Conservation (phyloP, 208 protist species). For the Leishmania aethiopica region DNA sequence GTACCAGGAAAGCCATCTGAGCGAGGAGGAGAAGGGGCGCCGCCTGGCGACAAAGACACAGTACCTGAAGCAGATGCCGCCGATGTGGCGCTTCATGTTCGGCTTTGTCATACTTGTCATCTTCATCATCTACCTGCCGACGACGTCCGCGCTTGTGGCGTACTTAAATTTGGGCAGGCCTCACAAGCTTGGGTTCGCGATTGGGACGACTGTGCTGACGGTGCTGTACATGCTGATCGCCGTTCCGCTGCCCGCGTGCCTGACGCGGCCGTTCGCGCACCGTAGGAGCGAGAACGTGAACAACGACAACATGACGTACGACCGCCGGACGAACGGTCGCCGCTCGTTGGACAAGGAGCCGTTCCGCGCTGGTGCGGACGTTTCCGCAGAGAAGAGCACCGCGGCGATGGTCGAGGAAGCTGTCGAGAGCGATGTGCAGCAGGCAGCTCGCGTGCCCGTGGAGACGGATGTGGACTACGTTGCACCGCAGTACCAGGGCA, state of each 20-base stretch:
- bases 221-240: slow-evolving; percentile 37
- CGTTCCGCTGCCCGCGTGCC: slow-evolving; percentile 30
- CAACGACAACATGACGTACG: not conserved
- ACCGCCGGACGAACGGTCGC: not conserved
- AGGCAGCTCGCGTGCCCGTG: not conserved
- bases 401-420: not conserved
- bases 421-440: not conserved
- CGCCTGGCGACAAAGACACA: slow-evolving; percentile 30
- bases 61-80: slow-evolving; percentile 54
- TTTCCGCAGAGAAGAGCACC: slow-evolving; percentile 1
- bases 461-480: slow-evolving; percentile 62
- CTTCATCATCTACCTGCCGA: slow-evolving; percentile 56
- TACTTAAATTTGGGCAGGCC: slow-evolving; percentile 26
- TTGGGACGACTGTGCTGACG: slow-evolving; percentile 38
- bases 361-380: not conserved
- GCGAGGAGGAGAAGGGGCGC: slow-evolving; percentile 33
- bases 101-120: slow-evolving; percentile 47
- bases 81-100: slow-evolving; percentile 46
- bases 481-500: slow-evolving; percentile 60
- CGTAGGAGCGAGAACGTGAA: slow-evolving; percentile 4
- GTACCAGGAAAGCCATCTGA: slow-evolving; percentile 37
- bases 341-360: slow-evolving; percentile 6
- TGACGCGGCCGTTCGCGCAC: slow-evolving; percentile 6
- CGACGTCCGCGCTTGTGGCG: slow-evolving; percentile 36
- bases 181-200: slow-evolving; percentile 40